These are phyloP conservation scores for Hirsutella thompsonii DNA, from an alignment of 2,329 filamentous ascomycete species.

Conservation along the genomic window DNA sequence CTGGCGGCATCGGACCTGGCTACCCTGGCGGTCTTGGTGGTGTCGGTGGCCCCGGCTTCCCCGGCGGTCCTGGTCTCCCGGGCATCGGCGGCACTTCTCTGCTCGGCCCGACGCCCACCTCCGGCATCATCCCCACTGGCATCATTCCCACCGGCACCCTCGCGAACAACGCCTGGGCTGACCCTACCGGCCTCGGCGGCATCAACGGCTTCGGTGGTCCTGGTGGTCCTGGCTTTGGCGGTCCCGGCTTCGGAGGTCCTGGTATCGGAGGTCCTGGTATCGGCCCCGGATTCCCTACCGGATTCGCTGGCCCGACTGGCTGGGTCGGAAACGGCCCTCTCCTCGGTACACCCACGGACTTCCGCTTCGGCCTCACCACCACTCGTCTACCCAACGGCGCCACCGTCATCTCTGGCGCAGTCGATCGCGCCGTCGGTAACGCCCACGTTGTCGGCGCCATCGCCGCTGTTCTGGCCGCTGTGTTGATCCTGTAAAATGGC, in stretches of 20 bases:
- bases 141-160: not conserved
- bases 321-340: not conserved
- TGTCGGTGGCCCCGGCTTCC: not conserved
- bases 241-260: too few relatives aligned
- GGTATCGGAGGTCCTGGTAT: too few relatives aligned
- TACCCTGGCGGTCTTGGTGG: not conserved
- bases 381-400: slow-evolving; percentile 2
- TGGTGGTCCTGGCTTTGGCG: too few relatives aligned
- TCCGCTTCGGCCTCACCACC: not conserved
- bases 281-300: too few relatives aligned
- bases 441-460: slow-evolving; percentile 14
- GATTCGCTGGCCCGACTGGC: too few relatives aligned
- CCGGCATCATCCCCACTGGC: not conserved
- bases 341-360: too few relatives aligned
- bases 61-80: not conserved
- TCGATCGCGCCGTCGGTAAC: too few relatives aligned
- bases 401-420: slow-evolving; percentile 10
- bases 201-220: too few relatives aligned
- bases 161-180: too few relatives aligned
- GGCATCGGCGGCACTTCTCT: not conserved
- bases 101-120: not conserved
- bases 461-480: slow-evolving; percentile 17
- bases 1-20: not conserved
- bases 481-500: slow-evolving; percentile 17
- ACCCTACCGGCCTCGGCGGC: too few relatives aligned